phyloP scores from a whole-genome alignment of 2,329 filamentous ascomycete species.

The Curvularia sp. region DNA sequence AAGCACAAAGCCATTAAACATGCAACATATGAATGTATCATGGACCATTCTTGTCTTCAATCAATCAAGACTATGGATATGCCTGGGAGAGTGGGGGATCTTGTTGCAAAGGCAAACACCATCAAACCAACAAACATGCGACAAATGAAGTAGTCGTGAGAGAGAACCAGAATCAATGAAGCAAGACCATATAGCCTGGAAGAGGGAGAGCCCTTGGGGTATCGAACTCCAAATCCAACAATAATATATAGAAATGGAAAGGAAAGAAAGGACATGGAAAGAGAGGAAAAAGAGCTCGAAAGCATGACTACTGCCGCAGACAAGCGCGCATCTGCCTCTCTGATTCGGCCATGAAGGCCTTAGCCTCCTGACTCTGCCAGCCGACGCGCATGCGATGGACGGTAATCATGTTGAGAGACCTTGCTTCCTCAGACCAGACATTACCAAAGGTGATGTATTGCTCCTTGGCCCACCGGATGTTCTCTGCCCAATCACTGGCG shows the following conservation, averaged over 20 bases:
- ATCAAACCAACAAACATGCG: too few species aligned
- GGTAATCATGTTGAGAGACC: conserved; percentile 34
- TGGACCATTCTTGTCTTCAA: background rate
- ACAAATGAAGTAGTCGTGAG: too few species aligned
- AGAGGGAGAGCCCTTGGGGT: background rate
- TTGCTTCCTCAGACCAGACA: conserved; percentile 40
- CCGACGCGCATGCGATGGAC: conserved; percentile 21
- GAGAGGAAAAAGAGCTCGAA: background rate
- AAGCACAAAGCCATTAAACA: too few species aligned
- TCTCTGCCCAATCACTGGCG: conserved; percentile 41
- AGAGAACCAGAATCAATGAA: too few species aligned
- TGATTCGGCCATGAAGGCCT: too few species aligned
- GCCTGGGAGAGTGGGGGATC: too few species aligned
- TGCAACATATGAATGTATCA: too few species aligned
- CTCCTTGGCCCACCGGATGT: conserved; percentile 45
- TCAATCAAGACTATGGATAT: background rate
- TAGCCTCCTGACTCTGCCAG: conserved; percentile 39
- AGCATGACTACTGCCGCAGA: background rate
- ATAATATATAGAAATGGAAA: background rate
- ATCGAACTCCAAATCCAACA: background rate
- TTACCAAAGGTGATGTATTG: conserved; percentile 30
- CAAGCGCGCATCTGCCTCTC: too few species aligned
- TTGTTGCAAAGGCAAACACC: too few species aligned
- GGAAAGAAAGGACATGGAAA: background rate
- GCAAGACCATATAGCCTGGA: background rate